Base-by-base conservation (phyloP, 805 yeast genomes). In the Yamadazyma ubonensis region DNA sequence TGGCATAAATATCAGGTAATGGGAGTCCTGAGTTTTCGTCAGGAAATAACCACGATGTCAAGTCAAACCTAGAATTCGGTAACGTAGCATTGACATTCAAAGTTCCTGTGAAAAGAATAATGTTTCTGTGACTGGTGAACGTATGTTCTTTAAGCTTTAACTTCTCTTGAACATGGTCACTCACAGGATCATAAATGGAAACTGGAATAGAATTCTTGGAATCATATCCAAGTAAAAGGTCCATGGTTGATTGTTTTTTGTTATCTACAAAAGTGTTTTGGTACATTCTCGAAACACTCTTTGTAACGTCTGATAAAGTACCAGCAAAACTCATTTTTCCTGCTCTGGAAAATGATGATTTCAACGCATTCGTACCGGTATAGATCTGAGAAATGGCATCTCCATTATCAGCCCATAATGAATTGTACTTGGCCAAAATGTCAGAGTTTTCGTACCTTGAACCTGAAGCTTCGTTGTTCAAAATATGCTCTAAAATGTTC, bases 251-350 rank as follows among this genome's bases (percentile, higher is more conserved):
- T 57, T 93, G 99, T 46, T 89, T 86, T 30, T 81, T 82, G 52
- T 86, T 86, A 63, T 93, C 99, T 53, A 88, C 90, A 63, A 93
- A 93, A 48, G 95, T 91, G 64, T 93, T 93, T 58, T 93, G 91
- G 59, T 93, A 93, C 78, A 93, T 81, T 61, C 99, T 74, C 29
- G 95, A 83, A 6, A 93, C 96, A 0, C 96, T 87, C 62, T 93
- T 93, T 1, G 98, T 89, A 3, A 95, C 96, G 64, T 93, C 99
- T 0, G 96, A 85, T n/a, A 93, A 63, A 0, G 97, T 96, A 25
- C 98, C 97, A 0, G 98, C 98, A 39, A 93, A 65, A 31, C 91
- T 88, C 97, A 90, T 89, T 54, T 90, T 91, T 17, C 99, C 99
- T 20, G 86, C 82, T 57, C 99, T 76, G 1, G 98, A 86, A 55